phyloP scores from a whole-genome alignment of 805 yeast species.

The Ogataea polymorpha region DNA sequence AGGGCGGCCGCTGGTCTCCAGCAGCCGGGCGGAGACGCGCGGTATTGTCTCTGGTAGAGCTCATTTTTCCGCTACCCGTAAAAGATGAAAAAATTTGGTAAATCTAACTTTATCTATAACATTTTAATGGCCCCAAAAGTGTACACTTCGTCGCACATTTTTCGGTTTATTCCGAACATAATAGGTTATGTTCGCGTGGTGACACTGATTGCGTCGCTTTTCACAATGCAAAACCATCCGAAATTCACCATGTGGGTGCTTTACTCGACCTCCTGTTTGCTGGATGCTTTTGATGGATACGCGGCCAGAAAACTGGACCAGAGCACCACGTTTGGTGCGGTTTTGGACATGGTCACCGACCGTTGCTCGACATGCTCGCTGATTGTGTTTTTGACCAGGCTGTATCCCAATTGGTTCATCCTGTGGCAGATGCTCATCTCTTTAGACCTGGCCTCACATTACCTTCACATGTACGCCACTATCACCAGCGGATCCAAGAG shows the following conservation, averaged over 20 bases:
- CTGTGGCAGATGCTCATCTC: conserved; percentile 83
- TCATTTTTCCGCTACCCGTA: conserved; percentile 1
- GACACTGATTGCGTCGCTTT: conserved; percentile 76
- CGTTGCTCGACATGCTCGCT: conserved; percentile 95
- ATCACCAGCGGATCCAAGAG: conserved; percentile 72
- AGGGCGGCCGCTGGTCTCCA: not conserved
- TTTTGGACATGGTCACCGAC: conserved; percentile 97
- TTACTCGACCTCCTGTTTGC: conserved; percentile 82
- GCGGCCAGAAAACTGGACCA: conserved; percentile 90
- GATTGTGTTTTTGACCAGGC: conserved; percentile 76
- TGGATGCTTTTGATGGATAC: conserved; percentile 95
- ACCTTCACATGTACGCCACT: conserved; percentile 98
- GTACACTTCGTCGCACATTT: conserved; percentile 41
- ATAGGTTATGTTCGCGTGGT: conserved; percentile 86
- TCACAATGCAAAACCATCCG: conserved; percentile 83
- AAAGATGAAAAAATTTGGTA: not conserved
- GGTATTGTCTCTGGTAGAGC: not conserved
- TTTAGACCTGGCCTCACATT: conserved; percentile 87
- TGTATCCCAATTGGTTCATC: conserved; percentile 68
- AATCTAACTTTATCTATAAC: conserved; percentile 1
- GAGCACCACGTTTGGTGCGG: conserved; percentile 92
- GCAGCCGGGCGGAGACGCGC: conserved; percentile 3
- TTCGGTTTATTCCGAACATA: conserved; percentile 82
- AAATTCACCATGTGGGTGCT: conserved; percentile 63
- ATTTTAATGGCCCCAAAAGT: conserved; percentile 7